These are phyloP conservation scores for Populus simonii DNA, from an alignment of 345 rosid genomes.

Conservation along the genomic window DNA sequence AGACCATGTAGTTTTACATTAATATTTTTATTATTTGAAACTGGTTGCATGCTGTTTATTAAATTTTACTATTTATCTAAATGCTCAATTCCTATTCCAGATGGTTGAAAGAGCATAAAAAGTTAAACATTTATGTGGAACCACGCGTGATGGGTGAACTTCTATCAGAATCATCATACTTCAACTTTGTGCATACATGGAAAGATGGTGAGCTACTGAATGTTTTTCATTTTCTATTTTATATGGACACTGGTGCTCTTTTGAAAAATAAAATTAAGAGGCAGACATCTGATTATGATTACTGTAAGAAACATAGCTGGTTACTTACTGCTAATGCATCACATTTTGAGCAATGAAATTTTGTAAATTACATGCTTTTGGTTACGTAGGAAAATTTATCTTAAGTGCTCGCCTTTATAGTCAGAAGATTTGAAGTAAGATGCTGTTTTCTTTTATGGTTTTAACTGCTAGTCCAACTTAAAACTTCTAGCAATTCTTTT, in stretches of 20 bases:
- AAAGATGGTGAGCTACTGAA: slow-evolving; percentile 61
- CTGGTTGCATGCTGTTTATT: slow-evolving; percentile 1
- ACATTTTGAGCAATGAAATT: not conserved
- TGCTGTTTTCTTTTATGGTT: not conserved
- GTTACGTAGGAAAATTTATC: not conserved
- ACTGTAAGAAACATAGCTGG: not conserved
- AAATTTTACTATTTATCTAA: slow-evolving; percentile 1
- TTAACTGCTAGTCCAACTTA: not conserved
- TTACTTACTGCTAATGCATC: not conserved
- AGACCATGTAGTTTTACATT: not conserved
- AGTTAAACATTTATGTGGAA: slow-evolving; percentile 74
- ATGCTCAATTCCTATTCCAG: slow-evolving; percentile 39
- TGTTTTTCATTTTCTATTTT: not conserved
- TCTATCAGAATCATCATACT: slow-evolving; percentile 71
- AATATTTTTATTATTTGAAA: not conserved
- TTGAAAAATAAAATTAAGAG: not conserved
- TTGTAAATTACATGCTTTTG: not conserved
- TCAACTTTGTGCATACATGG: slow-evolving; percentile 82
- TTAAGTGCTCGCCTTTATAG: not conserved
- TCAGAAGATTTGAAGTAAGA: not conserved
- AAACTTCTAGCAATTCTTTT: not conserved
- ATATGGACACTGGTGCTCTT: not conserved
- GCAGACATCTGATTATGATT: not conserved
- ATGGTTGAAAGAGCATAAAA: slow-evolving; percentile 80
- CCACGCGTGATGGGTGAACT: slow-evolving; percentile 81